Evolutionary conservation across 164 flowering plant species (phyloP).

Genomic region (Aristolochia fimbriata): DNA sequence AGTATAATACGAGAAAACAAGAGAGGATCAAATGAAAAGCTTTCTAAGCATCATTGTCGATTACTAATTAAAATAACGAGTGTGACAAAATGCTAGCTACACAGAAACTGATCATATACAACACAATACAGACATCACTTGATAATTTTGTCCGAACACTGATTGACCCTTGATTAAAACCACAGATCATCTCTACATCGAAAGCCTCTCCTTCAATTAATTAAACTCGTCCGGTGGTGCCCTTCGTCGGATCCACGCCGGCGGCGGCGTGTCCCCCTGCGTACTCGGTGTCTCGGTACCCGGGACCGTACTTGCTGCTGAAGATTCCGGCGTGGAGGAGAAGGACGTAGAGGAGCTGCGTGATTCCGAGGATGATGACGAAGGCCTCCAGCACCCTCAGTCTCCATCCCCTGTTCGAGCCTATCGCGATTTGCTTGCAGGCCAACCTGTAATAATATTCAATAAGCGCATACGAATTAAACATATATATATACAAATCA

Average conservation of each 20-base stretch:
- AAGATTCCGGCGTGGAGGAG: slow-evolving; percentile 63
- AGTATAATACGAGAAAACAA: too few relatives aligned
- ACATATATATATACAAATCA: too few relatives aligned
- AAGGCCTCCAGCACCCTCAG: slow-evolving; percentile 63
- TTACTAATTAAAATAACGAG: too few relatives aligned
- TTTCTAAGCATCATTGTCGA: too few relatives aligned
- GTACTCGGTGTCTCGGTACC: slow-evolving; percentile 53
- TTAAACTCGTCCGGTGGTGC: not conserved
- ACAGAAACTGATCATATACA: too few relatives aligned
- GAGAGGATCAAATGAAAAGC: too few relatives aligned
- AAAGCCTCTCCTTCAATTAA: too few relatives aligned
- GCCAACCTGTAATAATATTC: slow-evolving; percentile 39
- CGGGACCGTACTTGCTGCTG: slow-evolving; percentile 70
- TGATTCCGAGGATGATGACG: slow-evolving; percentile 50
- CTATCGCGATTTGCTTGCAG: slow-evolving; percentile 69
- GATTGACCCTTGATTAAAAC: too few relatives aligned
- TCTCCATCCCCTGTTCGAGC: slow-evolving; percentile 89
- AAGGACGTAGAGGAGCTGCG: slow-evolving; percentile 51
- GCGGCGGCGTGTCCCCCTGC: slow-evolving; percentile 18
- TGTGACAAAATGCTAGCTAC: too few relatives aligned
- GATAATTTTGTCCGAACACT: too few relatives aligned
- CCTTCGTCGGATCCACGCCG: slow-evolving; percentile 12
- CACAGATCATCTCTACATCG: too few relatives aligned
- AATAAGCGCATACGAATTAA: not conserved
- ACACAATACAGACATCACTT: too few relatives aligned